Conservation (phyloP, 2,329 filamentous ascomycete genomes). For the Cryphonectria radicalis region DNA sequence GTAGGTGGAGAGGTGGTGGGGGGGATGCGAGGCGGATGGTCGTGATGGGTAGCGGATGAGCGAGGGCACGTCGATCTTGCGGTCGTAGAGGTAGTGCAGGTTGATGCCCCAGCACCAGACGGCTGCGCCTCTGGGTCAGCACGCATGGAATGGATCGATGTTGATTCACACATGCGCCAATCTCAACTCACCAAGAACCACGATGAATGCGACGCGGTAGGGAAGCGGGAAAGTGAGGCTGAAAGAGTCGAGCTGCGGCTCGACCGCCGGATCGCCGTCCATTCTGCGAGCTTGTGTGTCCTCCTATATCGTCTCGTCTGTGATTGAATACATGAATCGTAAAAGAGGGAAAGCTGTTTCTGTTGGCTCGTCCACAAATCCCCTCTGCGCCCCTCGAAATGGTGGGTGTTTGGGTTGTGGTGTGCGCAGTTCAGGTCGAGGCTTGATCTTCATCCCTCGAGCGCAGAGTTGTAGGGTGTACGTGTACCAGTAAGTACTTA, state of each 20-base stretch:
- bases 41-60: conserved; percentile 86
- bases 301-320: conserved; percentile 16
- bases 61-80: conserved; percentile 84
- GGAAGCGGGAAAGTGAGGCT: conserved; percentile 86
- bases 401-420: neutral
- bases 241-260: conserved; percentile 78
- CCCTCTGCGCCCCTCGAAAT: neutral
- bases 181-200: conserved; percentile 71
- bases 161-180: neutral
- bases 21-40: conserved; percentile 67
- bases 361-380: neutral
- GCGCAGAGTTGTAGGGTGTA: neutral
- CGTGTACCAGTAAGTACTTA: neutral
- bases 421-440: neutral
- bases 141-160: neutral
- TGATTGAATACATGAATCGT: conserved; percentile 25
- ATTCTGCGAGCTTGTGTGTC: conserved; percentile 47
- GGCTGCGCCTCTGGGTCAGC: conserved; percentile 53
- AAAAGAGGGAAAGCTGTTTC: neutral
- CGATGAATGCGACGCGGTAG: conserved; percentile 83
- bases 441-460: neutral
- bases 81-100: conserved; percentile 79
- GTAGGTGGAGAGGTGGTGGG: conserved; percentile 84
- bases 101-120: conserved; percentile 96
- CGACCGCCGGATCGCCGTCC: conserved; percentile 75